Percentiles rank a stretch among this genome's conserved stretches.
Evolutionary conservation across 2,329 filamentous ascomycete genomes (phyloP).

Genomic region (Fusarium odoratissimum): DNA sequence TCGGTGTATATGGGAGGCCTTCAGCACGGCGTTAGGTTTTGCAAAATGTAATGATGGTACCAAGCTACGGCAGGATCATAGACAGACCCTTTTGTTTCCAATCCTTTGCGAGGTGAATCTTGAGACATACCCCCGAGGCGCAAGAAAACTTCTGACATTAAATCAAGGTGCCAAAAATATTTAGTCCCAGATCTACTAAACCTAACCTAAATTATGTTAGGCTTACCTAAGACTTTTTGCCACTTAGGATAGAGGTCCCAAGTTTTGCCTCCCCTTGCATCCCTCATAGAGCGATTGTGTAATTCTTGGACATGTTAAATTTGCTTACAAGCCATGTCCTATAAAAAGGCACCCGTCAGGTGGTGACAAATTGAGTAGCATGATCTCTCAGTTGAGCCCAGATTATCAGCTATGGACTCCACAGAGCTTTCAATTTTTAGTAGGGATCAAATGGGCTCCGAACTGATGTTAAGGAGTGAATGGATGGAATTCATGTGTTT

Average conservation of each 20-base stretch:
- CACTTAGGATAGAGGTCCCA: background rate
- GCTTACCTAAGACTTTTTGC: background rate
- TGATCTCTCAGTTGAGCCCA: background rate
- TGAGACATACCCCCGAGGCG: background rate
- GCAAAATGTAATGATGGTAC: conserved; percentile 46
- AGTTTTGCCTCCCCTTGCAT: background rate
- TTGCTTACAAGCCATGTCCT: background rate
- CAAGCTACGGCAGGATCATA: conserved; percentile 31
- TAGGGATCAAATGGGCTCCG: background rate
- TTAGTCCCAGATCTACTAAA: background rate
- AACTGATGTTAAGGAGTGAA: background rate
- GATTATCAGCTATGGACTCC: background rate
- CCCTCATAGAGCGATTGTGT: background rate
- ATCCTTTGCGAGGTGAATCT: conserved; percentile 4
- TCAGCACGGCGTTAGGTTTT: conserved; percentile 48
- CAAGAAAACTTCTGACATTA: background rate
- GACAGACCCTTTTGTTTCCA: conserved; percentile 25
- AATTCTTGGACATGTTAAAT: background rate
- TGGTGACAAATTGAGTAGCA: background rate
- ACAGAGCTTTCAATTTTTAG: background rate
- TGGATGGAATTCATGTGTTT: background rate
- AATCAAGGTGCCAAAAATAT: background rate
- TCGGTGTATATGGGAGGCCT: conserved; percentile 39
- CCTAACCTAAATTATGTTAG: background rate
- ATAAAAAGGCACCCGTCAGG: background rate